Evolutionary conservation across 305 asterid genomes (phyloP), one percentile per base, ranked within the genome.

Genomic region (Fraxinus velutina): DNA sequence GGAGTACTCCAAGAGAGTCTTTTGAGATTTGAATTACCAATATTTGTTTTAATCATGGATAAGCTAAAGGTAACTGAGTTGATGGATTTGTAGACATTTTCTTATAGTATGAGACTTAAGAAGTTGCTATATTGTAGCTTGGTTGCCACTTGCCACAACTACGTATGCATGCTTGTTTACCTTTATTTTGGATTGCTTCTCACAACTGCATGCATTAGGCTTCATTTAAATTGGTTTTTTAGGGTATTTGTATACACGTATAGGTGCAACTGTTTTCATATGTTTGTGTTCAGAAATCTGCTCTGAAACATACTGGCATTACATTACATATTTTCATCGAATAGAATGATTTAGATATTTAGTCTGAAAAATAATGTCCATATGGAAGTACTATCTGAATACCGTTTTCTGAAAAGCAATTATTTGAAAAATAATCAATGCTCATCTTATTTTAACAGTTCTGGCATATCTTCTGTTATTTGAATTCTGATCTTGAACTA

Each of bases 401-500:
- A 50, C 27, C 36, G 44, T 27, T 73, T 42, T 2, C 62, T 21
- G 55, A 66, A 17, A 24, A n/a, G 39, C 10, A 44, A 32, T 34
- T 75, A 57, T 47, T 75, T 75, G 15, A 21, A 36, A 64, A 55
- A 17, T 29, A 32, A 37, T 37, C 70, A 33, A 15, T 50, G 33
- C 37, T 64, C 66, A 8, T 71, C 50, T 70, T 70, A 34, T 68
- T 39, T 47, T 42, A 75, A 57, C 30, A 7, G 50, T 64, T 66
- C 32, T 68, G 8, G 75, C 39, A 64, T 79, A 24, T 76, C 24
- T 42, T 22, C 39, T 75, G 72, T 32, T 15, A 12, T 42, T 47
- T 79, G 73, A 79, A 62, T 75, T 22, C 44, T 57, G 6, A 80
- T 85, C 27, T 82, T 8, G 75, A 79, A 72, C 83, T 75, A 84